These are phyloP conservation scores for Triglochin maritima DNA, from an alignment of 106 monocot genomes.

Conservation along the genomic window DNA sequence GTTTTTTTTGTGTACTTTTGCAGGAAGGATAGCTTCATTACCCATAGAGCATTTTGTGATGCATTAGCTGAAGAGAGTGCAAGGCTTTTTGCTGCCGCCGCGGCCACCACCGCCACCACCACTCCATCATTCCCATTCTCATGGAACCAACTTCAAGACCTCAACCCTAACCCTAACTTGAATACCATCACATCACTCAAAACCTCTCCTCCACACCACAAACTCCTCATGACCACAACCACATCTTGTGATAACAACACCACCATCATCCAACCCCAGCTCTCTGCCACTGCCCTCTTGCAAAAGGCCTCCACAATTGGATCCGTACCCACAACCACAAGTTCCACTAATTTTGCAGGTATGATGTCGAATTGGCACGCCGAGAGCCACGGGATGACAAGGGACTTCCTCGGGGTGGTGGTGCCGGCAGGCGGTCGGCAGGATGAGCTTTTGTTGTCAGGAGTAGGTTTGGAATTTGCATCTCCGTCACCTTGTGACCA, in stretches of 20 bases:
- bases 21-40: constrained; percentile 15
- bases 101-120: neutral
- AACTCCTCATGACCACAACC: neutral
- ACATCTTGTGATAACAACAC: neutral
- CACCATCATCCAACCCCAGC: neutral
- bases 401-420: constrained; percentile 3
- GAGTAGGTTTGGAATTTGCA: neutral
- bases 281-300: constrained; percentile 5
- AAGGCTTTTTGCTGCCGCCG: neutral
- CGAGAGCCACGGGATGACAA: neutral
- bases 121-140: neutral
- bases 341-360: neutral
- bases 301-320: constrained; percentile 4
- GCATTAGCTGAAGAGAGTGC: constrained; percentile 10
- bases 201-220: neutral
- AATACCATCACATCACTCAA: neutral
- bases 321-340: neutral
- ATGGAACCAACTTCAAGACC: constrained; percentile 1
- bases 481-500: neutral
- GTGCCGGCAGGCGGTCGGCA: neutral
- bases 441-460: neutral
- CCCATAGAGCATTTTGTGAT: constrained; percentile 13
- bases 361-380: neutral
- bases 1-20: neutral
- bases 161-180: constrained; percentile 2